Percentiles rank a stretch among this genome's conserved stretches.
Conservation (phyloP, 495 filamentous ascomycete species). For the Aspergillus conjunctus region DNA sequence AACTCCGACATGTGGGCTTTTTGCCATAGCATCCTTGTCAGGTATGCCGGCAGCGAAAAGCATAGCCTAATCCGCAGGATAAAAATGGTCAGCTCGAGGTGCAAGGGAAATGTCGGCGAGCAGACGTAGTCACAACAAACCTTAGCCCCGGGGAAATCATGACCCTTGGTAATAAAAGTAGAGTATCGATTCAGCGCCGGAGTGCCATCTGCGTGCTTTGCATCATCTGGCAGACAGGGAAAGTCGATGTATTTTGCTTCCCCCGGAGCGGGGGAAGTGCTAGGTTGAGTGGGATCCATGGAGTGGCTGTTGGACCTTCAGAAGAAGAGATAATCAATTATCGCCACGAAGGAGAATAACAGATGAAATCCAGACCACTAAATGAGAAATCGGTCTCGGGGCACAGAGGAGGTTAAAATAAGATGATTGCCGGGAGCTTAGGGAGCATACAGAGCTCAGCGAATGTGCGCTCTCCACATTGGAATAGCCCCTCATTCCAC, state of each 20-base stretch:
- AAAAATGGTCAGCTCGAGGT: not conserved
- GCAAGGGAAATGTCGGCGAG: not conserved
- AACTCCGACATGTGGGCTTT: slow-evolving; percentile 83
- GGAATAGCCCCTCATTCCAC: slow-evolving; percentile 41
- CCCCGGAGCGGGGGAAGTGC: slow-evolving; percentile 25
- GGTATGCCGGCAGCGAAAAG: slow-evolving; percentile 92
- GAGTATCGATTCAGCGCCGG: slow-evolving; percentile 71
- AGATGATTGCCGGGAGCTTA: not conserved
- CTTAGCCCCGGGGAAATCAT: slow-evolving; percentile 94
- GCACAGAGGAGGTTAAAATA: not conserved
- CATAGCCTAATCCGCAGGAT: slow-evolving; percentile 68
- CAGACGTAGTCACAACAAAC: slow-evolving; percentile 40
- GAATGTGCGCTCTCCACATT: slow-evolving; percentile 11
- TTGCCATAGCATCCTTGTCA: slow-evolving; percentile 82
- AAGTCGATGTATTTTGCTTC: slow-evolving; percentile 66
- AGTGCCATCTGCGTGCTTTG: slow-evolving; percentile 61
- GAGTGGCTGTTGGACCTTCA: not conserved
- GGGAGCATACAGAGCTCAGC: slow-evolving; percentile 6
- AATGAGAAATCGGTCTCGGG: not conserved
- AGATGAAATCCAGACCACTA: not conserved
- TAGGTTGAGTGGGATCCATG: slow-evolving; percentile 35
- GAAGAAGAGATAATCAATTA: not conserved
- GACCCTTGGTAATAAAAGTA: slow-evolving; percentile 70
- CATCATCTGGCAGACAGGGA: slow-evolving; percentile 55
- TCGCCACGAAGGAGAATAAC: not conserved